Evolutionary conservation across 805 yeast species (phyloP), one percentile per base, ranked within the genome.

Genomic region (Barnettozyma pratensis): DNA sequence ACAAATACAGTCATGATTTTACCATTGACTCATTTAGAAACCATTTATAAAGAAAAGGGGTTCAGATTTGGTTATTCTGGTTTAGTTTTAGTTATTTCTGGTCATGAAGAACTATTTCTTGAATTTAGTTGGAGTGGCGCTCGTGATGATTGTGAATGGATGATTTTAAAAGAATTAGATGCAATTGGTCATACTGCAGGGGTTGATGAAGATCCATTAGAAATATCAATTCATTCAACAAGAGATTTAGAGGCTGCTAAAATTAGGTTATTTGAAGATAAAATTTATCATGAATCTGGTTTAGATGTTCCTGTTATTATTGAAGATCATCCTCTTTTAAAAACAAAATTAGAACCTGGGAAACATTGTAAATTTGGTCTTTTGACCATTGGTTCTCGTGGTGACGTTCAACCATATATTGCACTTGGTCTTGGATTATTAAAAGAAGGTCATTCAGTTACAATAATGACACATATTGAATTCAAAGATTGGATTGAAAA

Each of bases 351-450:
- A 32, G 73, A 70, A 48, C 86, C 96, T 0, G 61, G 72, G 1
- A 73, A 77, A 44, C 66, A 80, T 3, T 76, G 75, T 56, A 76
- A 74, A 30, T 77, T 91, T 59, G 83, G 86, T 0, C 68, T 89
- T 42, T 66, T 92, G 49, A 92, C 97, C 0, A 92, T 92, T 58
- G 98, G 98, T 0, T 89, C 97, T 0, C 75, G 98, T 50, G 98
- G 98, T 34, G 98, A 92, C 66, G 97, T 92, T 6, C 98, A 92
- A 66, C 98, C 98, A 0, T 92, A 90, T 63, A 85, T 92, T 55
- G 92, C 97, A 0, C 67, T 92, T n/a, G 94, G 88, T 0, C 80
- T 81, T 55, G 96, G 91, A 0, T 70, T 92, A 39, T 65, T 80
- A 42, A 72, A 70, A 27, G 97, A 92, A 56, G 97, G 97, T 0